A percentile compares a stretch with the other conserved stretches of the same genome.
phyloP scores from a whole-genome alignment of 495 filamentous ascomycete species.

The Penicillium ochrochloron region DNA sequence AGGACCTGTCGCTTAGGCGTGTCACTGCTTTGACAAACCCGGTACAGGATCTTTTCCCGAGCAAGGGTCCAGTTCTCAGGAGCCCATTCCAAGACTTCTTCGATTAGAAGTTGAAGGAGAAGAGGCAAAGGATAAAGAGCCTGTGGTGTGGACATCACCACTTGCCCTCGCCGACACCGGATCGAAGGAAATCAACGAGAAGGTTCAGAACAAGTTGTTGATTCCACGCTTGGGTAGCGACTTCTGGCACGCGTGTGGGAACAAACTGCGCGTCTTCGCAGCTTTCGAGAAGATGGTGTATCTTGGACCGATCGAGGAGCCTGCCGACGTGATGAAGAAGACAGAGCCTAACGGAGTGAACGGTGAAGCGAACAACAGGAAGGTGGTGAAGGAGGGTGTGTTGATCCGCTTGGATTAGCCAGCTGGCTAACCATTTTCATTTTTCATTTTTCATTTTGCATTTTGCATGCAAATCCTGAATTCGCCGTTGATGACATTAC shows the following conservation, averaged over 20 bases:
- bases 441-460: too few species aligned
- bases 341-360: neutral
- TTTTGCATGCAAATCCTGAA: neutral
- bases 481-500: neutral
- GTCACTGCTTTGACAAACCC: neutral
- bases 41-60: neutral
- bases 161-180: slow-evolving; percentile 11
- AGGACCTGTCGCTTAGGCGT: neutral
- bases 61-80: neutral
- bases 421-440: neutral
- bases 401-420: neutral
- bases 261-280: slow-evolving; percentile 69
- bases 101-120: neutral
- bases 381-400: neutral
- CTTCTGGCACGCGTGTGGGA: slow-evolving; percentile 68
- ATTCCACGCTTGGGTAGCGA: slow-evolving; percentile 53
- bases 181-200: slow-evolving; percentile 7
- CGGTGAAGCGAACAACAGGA: neutral
- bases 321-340: neutral
- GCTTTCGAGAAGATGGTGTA: slow-evolving; percentile 59
- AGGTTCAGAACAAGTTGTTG: slow-evolving; percentile 30
- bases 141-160: neutral
- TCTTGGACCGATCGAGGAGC: slow-evolving; percentile 24
- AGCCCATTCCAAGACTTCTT: slow-evolving; percentile 8
- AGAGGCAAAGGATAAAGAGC: neutral